Base-by-base conservation (phyloP, 2,329 filamentous ascomycete species). In the Colletotrichum sp. region DNA sequence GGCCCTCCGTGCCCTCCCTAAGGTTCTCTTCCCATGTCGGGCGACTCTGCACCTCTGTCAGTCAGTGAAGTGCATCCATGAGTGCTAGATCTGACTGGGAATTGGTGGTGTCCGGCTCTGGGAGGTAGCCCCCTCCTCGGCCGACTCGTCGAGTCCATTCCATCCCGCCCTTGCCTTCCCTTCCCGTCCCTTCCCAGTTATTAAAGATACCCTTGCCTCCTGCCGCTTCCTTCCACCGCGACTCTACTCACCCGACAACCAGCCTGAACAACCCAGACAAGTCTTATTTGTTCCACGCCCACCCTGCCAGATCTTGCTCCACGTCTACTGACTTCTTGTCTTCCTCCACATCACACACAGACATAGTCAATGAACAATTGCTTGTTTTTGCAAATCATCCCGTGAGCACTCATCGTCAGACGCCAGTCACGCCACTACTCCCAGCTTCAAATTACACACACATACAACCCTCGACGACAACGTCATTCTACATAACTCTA, bases 131-230 rank as follows among this genome's bases (percentile, higher is more conserved):
- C 55, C 62, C 39, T 72, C 55, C 63, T n/a, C 59, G 55, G 55
- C 59, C 30, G 59, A 5, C 22, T 16, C 16, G 8, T 48, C 22
- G 34, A 65, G 28, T 64, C 63, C 69, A 64, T 68, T 55, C 69
- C 26, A 73, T 64, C 62, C 62, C 34, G 36, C 34, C 62, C 62
- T 64, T 24, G n/a, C 44, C 44, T 52, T 22, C 10, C 44, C 6
- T 52, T 52, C 44, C 44, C 44, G 44, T 22, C n/a, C 55, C 72
- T 57, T 65, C 44, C 39, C 22, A 63, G 26, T 63, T 73, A 65
- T 75, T 75, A 75, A 75, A 75, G 63, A 73, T 73, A 73, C 62
- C 73, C 57, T 63, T 70, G 57, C 68, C 68, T 75, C 64, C 59
- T 48, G 28, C 44, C 48, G 30, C 55, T n/a, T 52, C 65, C 68